Conservation (phyloP, 768 basidiomycete genomes). For the Rhodotorula babjevae region DNA sequence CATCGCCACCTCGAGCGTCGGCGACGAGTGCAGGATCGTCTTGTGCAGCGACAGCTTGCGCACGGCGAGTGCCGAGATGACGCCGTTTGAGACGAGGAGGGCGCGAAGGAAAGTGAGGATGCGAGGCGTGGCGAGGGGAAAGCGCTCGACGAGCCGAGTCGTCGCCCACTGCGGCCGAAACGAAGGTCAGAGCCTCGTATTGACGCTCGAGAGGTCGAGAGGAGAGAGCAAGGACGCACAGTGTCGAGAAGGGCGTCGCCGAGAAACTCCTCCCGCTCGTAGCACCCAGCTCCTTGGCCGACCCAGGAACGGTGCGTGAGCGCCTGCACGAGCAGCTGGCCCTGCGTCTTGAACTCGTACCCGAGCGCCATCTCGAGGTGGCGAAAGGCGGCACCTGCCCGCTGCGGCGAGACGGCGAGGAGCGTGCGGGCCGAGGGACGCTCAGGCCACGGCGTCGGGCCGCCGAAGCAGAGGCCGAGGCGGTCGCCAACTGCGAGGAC, state of each 20-base stretch:
- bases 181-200: neutral
- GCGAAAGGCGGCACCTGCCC: neutral
- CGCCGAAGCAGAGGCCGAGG: slow-evolving; percentile 70
- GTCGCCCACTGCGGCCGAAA: neutral
- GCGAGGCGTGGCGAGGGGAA: slow-evolving; percentile 66
- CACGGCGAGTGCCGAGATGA: slow-evolving; percentile 66
- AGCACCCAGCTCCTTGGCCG: slow-evolving; percentile 57
- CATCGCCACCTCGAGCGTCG: slow-evolving; percentile 65
- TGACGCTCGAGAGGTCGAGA: too few relatives aligned
- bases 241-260: slow-evolving; percentile 60
- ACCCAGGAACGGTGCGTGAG: slow-evolving; percentile 79
- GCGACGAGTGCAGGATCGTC: slow-evolving; percentile 63
- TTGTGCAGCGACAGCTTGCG: slow-evolving; percentile 63
- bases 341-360: slow-evolving; percentile 63
- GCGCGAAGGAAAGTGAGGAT: slow-evolving; percentile 57
- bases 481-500: slow-evolving; percentile 62
- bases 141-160: slow-evolving; percentile 45
- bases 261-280: slow-evolving; percentile 76
- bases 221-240: neutral
- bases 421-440: slow-evolving; percentile 53
- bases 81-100: slow-evolving; percentile 49
- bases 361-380: slow-evolving; percentile 61
- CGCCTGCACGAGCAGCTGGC: slow-evolving; percentile 63
- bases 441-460: slow-evolving; percentile 61
- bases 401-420: slow-evolving; percentile 48